These are phyloP conservation scores for Vitis hybrid DNA, from an alignment of 177 flowering plant genomes.

Conservation along the genomic window DNA sequence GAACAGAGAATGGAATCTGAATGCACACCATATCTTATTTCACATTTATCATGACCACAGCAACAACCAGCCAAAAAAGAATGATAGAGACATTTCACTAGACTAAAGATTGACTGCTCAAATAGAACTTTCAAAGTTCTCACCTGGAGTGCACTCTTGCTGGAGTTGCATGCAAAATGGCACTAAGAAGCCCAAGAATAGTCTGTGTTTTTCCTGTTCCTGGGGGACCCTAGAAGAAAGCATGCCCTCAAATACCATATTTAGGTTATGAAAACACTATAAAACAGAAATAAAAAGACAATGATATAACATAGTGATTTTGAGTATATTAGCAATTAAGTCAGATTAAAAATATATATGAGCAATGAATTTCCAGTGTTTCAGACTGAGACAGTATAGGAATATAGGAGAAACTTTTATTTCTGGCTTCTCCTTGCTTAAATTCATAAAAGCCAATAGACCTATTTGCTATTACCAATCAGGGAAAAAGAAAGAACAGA, in stretches of 20 bases:
- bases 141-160: conserved; percentile 71
- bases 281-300: conserved; percentile 4
- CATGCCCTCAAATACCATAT: conserved; percentile 9
- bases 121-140: conserved; percentile 9
- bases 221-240: conserved; percentile 81
- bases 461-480: too few relatives aligned
- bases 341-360: too few relatives aligned
- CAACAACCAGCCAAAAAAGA: neutral
- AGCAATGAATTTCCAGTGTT: too few relatives aligned
- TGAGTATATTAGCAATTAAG: neutral
- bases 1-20: neutral
- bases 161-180: conserved; percentile 91
- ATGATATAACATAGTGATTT: neutral
- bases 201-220: conserved; percentile 99
- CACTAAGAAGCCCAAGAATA: conserved; percentile 96
- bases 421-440: too few relatives aligned
- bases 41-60: neutral
- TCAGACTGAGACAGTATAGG: too few relatives aligned
- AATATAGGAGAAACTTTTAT: too few relatives aligned
- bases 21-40: neutral
- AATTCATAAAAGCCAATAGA: too few relatives aligned
- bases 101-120: neutral
- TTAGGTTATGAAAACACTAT: neutral
- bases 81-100: neutral
- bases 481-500: too few relatives aligned